Base-by-base conservation (phyloP, 2,329 filamentous ascomycete species). In the Neonectria punicea region DNA sequence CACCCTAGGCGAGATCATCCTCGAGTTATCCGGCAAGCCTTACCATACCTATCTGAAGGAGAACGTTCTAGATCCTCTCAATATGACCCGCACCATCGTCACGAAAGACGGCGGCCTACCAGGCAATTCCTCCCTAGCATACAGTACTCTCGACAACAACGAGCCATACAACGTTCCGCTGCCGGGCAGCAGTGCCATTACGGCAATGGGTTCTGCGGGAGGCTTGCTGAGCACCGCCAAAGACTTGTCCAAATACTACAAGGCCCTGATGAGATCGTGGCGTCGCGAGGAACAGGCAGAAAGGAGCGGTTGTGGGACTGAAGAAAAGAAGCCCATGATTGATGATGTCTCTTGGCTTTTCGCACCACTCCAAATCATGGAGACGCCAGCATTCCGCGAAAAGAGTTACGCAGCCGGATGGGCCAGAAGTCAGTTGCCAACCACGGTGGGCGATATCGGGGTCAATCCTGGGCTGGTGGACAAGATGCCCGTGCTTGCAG, bases 371-470 rank as follows among this genome's bases (percentile, higher is more conserved):
- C 49, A 60, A 34, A 56, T 63, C 30, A 63, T 63, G 61, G 41
- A 18, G 9, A 22, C 11, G 13, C 16, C 43, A 8, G 14, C 49
- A 14, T 4, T 32, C 4, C n/a, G 36, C 1, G 65, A 67, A 32
- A 30, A 30, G 5, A 36, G 50, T 8, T 66, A 66, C 34, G 63
- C 49, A 6, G 22, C 58, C 11, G 63, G 63, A 7, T 63, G 60
- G 59, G 46, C 28, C 28, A 36, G 63, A n/a, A 46, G 50, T 16
- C 53, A 66, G 47, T 59, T 68, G 13, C 63, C 63, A 9, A 49
- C 18, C 8, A 36, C 41, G 7, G 36, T 68, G 11, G 66, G 58
- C 16, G 47, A 61, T 9, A 54, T 66, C 32, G 63, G 56, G 6
- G 13, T 60, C 28, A 64, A 68, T 28, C 36, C 50, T 5, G 25